Conservation (phyloP, 371 early-diverging fungal species). For the Paraphysoderma sedebokerense region DNA sequence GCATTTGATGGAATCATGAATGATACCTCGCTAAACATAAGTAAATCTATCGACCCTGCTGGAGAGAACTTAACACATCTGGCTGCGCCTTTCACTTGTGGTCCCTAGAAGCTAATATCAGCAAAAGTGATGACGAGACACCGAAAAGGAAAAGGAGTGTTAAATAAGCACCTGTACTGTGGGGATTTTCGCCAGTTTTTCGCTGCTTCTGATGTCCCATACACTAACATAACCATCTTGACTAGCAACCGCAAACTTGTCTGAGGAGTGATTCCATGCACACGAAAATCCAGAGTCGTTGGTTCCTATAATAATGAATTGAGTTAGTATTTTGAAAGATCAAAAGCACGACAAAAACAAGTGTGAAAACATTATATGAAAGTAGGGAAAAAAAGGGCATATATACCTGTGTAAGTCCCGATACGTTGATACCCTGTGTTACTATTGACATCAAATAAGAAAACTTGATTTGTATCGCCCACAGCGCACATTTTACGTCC, state of each 20-base stretch:
- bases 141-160: too few species aligned
- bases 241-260: constrained; percentile 59
- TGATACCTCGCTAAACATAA: constrained; percentile 56
- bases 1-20: background rate
- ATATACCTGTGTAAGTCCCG: constrained; percentile 37
- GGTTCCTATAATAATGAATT: constrained; percentile 8
- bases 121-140: constrained; percentile 6
- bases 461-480: constrained; percentile 71
- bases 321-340: constrained; percentile 13
- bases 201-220: constrained; percentile 51
- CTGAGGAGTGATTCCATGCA: constrained; percentile 55
- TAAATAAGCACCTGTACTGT: constrained; percentile 28
- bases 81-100: constrained; percentile 60
- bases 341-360: background rate
- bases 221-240: constrained; percentile 63
- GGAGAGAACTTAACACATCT: constrained; percentile 72
- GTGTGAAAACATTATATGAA: too few species aligned
- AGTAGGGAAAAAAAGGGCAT: background rate
- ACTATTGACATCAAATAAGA: constrained; percentile 46
- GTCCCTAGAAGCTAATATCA: constrained; percentile 8
- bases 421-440: constrained; percentile 39
- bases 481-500: constrained; percentile 63
- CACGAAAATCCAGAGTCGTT: constrained; percentile 57
- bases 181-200: constrained; percentile 26
- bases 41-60: constrained; percentile 56